Percentiles rank a stretch among this genome's conserved stretches.
These are phyloP conservation scores for Microcyclospora tardicrescens DNA, from an alignment of 2,329 filamentous ascomycete species.

Conservation along the genomic window DNA sequence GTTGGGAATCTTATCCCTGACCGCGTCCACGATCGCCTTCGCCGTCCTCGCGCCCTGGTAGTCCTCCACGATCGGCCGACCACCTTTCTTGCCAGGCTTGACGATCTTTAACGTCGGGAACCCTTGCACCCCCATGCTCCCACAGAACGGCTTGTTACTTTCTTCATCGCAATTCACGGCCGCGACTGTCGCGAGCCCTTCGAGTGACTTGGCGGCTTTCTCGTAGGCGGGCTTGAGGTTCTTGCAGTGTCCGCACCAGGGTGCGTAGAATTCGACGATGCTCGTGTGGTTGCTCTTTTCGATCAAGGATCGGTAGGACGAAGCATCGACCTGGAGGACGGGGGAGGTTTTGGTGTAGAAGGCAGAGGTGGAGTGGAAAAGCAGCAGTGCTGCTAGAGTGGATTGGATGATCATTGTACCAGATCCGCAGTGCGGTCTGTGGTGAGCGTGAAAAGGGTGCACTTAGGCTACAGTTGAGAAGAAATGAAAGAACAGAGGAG, in stretches of 20 bases:
- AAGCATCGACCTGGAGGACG: slow-evolving; percentile 68
- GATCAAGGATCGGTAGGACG: slow-evolving; percentile 71
- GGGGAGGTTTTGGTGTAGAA: slow-evolving; percentile 79
- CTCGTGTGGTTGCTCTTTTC: slow-evolving; percentile 73
- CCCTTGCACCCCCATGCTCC: slow-evolving; percentile 73
- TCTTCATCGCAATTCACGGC: slow-evolving; percentile 94
- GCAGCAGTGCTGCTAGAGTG: slow-evolving; percentile 42
- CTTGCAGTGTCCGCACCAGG: slow-evolving; percentile 92
- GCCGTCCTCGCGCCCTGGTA: slow-evolving; percentile 75
- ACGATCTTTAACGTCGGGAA: slow-evolving; percentile 96
- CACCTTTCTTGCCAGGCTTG: slow-evolving; percentile 66
- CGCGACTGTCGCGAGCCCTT: slow-evolving; percentile 87
- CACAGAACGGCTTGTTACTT: slow-evolving; percentile 76
- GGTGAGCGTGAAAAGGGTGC: too few species aligned
- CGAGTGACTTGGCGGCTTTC: slow-evolving; percentile 77
- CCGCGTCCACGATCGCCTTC: slow-evolving; percentile 76
- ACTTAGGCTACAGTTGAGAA: too few species aligned
- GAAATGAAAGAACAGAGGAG: too few species aligned
- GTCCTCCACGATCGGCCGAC: slow-evolving; percentile 73
- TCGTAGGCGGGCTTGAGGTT: slow-evolving; percentile 93
- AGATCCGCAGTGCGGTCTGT: neutral
- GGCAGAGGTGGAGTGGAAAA: slow-evolving; percentile 34
- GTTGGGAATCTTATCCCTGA: slow-evolving; percentile 81
- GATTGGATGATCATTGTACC: slow-evolving; percentile 10
- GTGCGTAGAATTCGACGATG: slow-evolving; percentile 64